phyloP scores from a whole-genome alignment of 495 filamentous ascomycete genomes.

The Penicillium subrubescens region DNA sequence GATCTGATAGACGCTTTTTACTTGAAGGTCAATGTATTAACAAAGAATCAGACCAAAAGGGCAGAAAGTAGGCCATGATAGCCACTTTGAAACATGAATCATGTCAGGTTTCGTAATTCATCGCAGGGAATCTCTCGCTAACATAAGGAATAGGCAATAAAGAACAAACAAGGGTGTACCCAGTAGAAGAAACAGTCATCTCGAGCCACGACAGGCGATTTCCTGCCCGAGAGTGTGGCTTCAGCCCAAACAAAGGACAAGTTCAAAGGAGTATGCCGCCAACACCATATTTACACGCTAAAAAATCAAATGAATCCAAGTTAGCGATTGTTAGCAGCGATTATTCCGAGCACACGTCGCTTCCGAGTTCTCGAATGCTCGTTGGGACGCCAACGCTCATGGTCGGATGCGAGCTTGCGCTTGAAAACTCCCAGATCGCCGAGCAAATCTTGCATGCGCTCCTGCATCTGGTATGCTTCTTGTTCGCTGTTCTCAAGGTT shows the following conservation, averaged over 20 bases:
- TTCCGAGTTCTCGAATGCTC: slow-evolving; percentile 28
- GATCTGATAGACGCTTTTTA: not conserved
- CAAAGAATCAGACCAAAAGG: not conserved
- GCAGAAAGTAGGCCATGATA: not conserved
- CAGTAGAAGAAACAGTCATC: not conserved
- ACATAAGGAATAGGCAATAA: slow-evolving; percentile 29
- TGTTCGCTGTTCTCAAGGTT: slow-evolving; percentile 23
- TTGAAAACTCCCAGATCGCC: slow-evolving; percentile 80
- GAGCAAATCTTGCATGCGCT: slow-evolving; percentile 69
- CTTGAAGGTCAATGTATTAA: not conserved
- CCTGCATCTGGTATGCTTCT: slow-evolving; percentile 62
- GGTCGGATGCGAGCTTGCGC: slow-evolving; percentile 80
- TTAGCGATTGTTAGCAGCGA: slow-evolving; percentile 39
- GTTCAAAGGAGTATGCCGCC: slow-evolving; percentile 20
- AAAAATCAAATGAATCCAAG: slow-evolving; percentile 20
- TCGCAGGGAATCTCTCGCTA: slow-evolving; percentile 27
- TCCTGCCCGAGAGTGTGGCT: slow-evolving; percentile 9
- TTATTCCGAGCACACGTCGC: slow-evolving; percentile 39
- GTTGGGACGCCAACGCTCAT: slow-evolving; percentile 52
- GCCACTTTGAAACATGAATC: slow-evolving; percentile 22
- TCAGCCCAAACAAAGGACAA: slow-evolving; percentile 19
- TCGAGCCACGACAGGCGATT: slow-evolving; percentile 6
- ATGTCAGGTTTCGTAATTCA: slow-evolving; percentile 31
- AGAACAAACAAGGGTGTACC: slow-evolving; percentile 11
- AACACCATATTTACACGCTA: slow-evolving; percentile 27